A percentile compares a stretch with the other conserved stretches of the same genome.
These are phyloP conservation scores for Plectosphaerella plurivora DNA, from an alignment of 2,329 filamentous ascomycete species.

Conservation along the genomic window DNA sequence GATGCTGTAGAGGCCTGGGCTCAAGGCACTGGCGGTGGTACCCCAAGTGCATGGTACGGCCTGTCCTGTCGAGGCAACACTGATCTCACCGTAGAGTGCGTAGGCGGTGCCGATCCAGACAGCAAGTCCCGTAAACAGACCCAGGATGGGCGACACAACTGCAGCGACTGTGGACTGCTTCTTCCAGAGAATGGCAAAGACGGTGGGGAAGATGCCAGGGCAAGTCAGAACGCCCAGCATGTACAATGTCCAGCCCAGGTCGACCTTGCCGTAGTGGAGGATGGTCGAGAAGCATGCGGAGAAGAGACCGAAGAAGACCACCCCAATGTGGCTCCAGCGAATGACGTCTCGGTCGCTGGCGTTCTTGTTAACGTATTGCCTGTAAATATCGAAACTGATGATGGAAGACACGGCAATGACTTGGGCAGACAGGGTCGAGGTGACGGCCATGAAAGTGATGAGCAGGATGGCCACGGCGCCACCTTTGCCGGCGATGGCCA, in stretches of 20 bases:
- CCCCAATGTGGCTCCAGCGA: constrained; percentile 45
- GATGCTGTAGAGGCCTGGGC: constrained; percentile 37
- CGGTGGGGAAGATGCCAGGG: constrained; percentile 48
- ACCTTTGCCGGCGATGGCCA: constrained; percentile 64
- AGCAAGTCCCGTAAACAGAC: constrained; percentile 43
- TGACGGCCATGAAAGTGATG: constrained; percentile 75
- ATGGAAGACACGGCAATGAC: constrained; percentile 50
- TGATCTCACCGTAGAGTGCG: constrained; percentile 39
- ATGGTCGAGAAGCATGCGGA: constrained; percentile 47
- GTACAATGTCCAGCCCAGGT: constrained; percentile 50
- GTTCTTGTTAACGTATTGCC: constrained; percentile 39
- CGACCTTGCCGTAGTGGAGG: constrained; percentile 48
- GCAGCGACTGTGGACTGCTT: constrained; percentile 44
- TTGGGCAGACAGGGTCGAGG: constrained; percentile 48
- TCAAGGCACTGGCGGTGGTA: constrained; percentile 41
- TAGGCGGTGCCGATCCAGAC: constrained; percentile 48
- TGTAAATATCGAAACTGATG: constrained; percentile 49
- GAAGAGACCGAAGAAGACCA: constrained; percentile 47
- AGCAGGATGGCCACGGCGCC: constrained; percentile 65
- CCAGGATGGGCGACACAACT: constrained; percentile 43
- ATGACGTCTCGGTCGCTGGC: constrained; percentile 46
- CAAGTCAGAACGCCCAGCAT: constrained; percentile 50
- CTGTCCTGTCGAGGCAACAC: constrained; percentile 41
- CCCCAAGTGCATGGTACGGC: constrained; percentile 49
- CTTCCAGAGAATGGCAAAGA: constrained; percentile 48